Base-by-base conservation (phyloP, 2,329 filamentous ascomycete species). In the Westerdykella ornata region DNA sequence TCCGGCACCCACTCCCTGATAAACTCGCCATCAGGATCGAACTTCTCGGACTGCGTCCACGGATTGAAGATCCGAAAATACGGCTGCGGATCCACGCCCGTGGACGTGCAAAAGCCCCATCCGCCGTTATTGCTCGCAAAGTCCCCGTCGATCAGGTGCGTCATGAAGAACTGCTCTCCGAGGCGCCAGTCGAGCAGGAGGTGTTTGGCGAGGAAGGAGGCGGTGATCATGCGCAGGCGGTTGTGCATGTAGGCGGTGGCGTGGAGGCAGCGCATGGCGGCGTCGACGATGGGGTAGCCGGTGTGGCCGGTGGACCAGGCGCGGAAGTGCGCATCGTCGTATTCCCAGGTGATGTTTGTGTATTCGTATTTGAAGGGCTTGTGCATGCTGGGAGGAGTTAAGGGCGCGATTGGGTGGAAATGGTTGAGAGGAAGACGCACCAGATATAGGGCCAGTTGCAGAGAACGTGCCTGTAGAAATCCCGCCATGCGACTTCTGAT, bases 11-110 rank as follows among this genome's bases (percentile, higher is more conserved):
- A 95, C 44, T 78, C 79, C 29, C 84, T 75, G 42, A 95, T 94
- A 60, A 90, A 95, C 13, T 80, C 78, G 0, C 88, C 89, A 0
- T 83, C 72, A 0, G 76, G 70, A 59, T 95, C 88, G 53, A 94
- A 94, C 65, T 84, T 89, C 72, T 92, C 85, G 52, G 84, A 87
- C 69, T 95, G 88, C 14, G 86, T 68, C 34, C 88, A 62, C 0
- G 88, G 88, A 55, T 94, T 95, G 67, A 95, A 95, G 38, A 95
- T 85, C 5, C 88, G 76, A 49, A 95, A 95, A 60, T 94, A 95
- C 0, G 88, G 88, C 65, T 94, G 85, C 1, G 87, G 85, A 62
- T 94, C 87, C 5, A 88, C 85, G 1, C 86, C 84, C 0, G 81
- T 82, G 14, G 74, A 78, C 4, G 82, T 80, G 17, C 73, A 66